These are phyloP conservation scores for Cryptomeria japonica DNA, from an alignment of 75 land plant genomes.

Conservation along the genomic window DNA sequence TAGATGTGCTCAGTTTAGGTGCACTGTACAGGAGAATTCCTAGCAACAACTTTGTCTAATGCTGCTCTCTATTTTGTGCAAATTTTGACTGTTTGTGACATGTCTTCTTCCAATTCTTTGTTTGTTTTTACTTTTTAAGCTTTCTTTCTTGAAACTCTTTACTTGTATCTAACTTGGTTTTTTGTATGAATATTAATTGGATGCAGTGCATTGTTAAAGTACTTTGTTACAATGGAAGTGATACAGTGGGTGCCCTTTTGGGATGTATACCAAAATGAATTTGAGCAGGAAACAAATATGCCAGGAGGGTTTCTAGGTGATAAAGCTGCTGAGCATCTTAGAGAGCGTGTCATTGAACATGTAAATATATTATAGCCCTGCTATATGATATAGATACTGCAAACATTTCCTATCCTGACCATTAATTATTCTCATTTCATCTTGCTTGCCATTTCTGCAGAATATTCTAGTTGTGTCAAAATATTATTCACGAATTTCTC, in stretches of 20 bases:
- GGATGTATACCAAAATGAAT: constrained; percentile 75
- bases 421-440: neutral
- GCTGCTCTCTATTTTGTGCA: neutral
- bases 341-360: constrained; percentile 93
- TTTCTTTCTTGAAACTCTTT: neutral
- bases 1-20: neutral
- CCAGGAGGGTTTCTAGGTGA: constrained; percentile 76
- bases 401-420: neutral
- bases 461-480: constrained; percentile 97
- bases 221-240: constrained; percentile 96
- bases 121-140: neutral
- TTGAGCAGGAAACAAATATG: constrained; percentile 75
- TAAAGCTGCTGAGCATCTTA: constrained; percentile 89
- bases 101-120: neutral
- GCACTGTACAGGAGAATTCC: neutral
- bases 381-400: neutral
- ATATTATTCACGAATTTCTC: constrained; percentile 89
- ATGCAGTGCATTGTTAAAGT: constrained; percentile 73
- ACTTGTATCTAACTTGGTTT: constrained; percentile 1
- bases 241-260: constrained; percentile 88
- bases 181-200: neutral
- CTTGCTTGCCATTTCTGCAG: constrained; percentile 36
- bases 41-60: neutral
- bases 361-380: constrained; percentile 30
- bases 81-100: neutral